Conservation (phyloP, 169 alveolate genomes). For the Eimeria acervulina region DNA sequence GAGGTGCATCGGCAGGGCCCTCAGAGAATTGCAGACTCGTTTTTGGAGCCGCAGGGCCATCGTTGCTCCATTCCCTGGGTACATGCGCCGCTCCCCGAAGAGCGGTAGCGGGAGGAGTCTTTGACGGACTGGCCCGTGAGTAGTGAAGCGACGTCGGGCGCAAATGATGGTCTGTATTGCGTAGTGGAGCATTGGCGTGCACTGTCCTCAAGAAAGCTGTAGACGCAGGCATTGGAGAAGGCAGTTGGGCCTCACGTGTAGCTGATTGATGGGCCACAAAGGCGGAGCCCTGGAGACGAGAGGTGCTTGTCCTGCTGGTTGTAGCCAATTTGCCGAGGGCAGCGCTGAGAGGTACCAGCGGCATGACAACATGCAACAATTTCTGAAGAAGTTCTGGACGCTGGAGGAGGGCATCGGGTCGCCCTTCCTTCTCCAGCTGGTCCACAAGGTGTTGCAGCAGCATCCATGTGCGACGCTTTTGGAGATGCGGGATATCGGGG, state of each 20-base stretch:
- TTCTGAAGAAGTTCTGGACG: constrained; percentile 49
- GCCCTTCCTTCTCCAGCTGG: constrained; percentile 47
- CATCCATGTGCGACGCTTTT: constrained; percentile 61
- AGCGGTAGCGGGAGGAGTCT: background rate
- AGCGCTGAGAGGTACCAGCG: constrained; percentile 2
- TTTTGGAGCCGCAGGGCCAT: background rate
- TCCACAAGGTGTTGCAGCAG: constrained; percentile 74
- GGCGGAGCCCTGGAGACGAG: background rate
- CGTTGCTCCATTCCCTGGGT: background rate
- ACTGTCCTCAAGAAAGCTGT: background rate
- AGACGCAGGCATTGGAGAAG: background rate
- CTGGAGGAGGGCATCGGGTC: constrained; percentile 33
- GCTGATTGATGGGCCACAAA: background rate
- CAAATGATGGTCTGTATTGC: background rate
- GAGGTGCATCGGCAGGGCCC: background rate
- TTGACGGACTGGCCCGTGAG: background rate
- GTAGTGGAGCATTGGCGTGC: background rate
- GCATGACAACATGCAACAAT: constrained; percentile 42
- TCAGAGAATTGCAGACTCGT: background rate
- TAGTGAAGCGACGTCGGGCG: background rate
- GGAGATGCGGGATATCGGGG: constrained; percentile 52
- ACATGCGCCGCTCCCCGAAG: background rate
- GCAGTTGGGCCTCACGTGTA: background rate
- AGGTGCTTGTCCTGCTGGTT: background rate
- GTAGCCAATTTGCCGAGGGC: background rate